Evolutionary conservation across 2,329 filamentous ascomycete genomes (phyloP), one percentile per base, ranked within the genome.

Genomic region (Ophiostoma sp.): DNA sequence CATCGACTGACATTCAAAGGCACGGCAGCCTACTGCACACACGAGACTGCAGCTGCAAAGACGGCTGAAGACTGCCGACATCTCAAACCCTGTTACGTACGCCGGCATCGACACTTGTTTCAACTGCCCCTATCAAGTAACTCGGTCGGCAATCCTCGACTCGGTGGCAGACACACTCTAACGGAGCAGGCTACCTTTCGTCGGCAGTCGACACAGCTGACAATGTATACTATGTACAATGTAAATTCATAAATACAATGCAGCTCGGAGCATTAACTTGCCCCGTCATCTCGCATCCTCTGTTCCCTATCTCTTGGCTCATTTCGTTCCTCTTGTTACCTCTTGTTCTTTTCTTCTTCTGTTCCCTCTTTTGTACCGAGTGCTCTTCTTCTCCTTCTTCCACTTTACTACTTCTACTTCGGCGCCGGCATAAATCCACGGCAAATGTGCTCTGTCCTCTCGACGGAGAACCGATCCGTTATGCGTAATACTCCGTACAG

Each of bases 401-500:
- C 7, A 48, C 15, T 39, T 33, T 65, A 33, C 54, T 31, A 60
- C 27, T 15, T 17, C 27, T 33, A 33, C 57, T 31, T 27, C 27
- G 17, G 8, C 15, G 33, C 52, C 57, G 57, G 57, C 57, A 62
- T 62, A 62, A 15, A 57, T 57, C 27, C 27, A 62, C 57, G 57
- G 57, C 57, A 62, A 62, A 62, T 62, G 52, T 54, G 57, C 27
- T 33, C 27, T 60, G 60, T 33, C 11, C 15, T 31, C 52, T n/a
- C 20, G 27, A 13, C n/a, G 27, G 11, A 31, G 11, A 27, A 60
- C 54, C 39, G 15, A 31, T 31, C 27, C 27, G 27, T 31, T 31
- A 31, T 31, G 27, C 27, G 39, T 41, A 39, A 39, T 39, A 39
- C 10, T 4, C 39, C 39, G 27, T 13, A 13, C 15, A 41, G 39